Conservation (phyloP, 2,329 filamentous ascomycete species). For the Exserohilum turcica region DNA sequence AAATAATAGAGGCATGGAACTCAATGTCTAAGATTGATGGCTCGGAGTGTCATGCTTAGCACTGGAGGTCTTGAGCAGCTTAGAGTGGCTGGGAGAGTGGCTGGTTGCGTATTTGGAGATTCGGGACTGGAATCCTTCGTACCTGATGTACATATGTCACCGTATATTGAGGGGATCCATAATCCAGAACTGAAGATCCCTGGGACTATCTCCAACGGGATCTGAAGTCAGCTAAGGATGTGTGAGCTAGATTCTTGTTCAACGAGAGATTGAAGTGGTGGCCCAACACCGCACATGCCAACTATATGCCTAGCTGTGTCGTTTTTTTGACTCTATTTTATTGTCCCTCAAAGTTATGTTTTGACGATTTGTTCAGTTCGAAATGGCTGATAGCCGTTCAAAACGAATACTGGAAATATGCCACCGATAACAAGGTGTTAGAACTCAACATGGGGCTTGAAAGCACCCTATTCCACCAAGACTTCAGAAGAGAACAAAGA, state of each 20-base stretch:
- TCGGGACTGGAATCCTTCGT: neutral
- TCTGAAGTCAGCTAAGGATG: neutral
- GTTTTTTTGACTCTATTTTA: neutral
- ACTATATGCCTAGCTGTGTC: neutral
- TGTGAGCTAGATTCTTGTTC: neutral
- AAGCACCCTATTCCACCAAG: neutral
- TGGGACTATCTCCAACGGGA: neutral
- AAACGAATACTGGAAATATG: neutral
- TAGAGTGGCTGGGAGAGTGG: neutral
- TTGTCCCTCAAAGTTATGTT: neutral
- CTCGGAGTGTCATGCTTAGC: neutral
- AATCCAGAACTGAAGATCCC: neutral
- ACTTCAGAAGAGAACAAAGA: neutral
- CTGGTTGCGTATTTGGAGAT: neutral
- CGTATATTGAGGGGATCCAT: neutral
- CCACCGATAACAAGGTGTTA: neutral
- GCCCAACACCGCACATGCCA: neutral
- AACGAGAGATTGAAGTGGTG: neutral
- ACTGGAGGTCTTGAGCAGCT: neutral
- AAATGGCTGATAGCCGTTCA: too few relatives aligned
- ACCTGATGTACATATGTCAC: neutral
- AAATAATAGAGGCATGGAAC: constrained; percentile 5
- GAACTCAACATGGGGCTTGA: neutral
- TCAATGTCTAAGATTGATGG: neutral
- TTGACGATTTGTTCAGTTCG: neutral